phyloP scores from a whole-genome alignment of 345 rosid species.

The Salix arbutifolia region DNA sequence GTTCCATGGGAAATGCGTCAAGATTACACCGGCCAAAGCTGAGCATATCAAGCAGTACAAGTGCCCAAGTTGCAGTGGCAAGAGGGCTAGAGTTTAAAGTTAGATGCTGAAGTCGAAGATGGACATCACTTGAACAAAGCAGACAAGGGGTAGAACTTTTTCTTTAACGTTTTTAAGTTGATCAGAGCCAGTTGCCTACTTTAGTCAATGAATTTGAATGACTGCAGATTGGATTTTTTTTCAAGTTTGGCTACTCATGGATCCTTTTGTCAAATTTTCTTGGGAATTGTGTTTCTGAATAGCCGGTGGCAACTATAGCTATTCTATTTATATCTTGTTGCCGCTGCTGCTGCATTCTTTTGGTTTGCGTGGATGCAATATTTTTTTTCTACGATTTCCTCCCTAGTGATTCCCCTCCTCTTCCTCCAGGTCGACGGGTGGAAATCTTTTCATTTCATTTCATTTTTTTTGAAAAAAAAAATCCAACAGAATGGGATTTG shows the following conservation, averaged over 20 bases:
- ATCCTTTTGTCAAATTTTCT: conserved; percentile 21
- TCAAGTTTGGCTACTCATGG: conserved; percentile 15
- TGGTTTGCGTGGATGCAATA: background rate
- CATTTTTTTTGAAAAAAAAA: background rate
- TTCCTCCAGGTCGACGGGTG: background rate
- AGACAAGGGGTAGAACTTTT: conserved; percentile 35
- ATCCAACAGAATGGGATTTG: background rate
- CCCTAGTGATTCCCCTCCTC: background rate
- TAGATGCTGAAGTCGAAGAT: conserved; percentile 26
- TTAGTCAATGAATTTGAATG: conserved; percentile 27
- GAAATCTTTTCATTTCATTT: background rate
- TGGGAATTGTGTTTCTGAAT: conserved; percentile 24
- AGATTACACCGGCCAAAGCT: conserved; percentile 99
- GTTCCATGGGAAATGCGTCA: conserved; percentile 99
- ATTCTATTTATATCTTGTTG: background rate
- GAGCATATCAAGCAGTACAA: conserved; percentile 99
- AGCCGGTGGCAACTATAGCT: conserved; percentile 19
- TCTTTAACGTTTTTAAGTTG: conserved; percentile 33
- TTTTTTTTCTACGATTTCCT: background rate
- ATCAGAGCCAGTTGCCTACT: conserved; percentile 30
- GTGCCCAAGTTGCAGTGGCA: conserved; percentile 93
- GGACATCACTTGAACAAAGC: conserved; percentile 26
- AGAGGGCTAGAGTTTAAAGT: conserved; percentile 79
- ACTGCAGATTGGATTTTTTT: conserved; percentile 17
- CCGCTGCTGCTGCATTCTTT: conserved; percentile 3